Percentiles rank a stretch among this genome's conserved stretches.
Evolutionary conservation across 352 stramenopile genomes (phyloP).

Genomic region (Nothophytophthora sp.): DNA sequence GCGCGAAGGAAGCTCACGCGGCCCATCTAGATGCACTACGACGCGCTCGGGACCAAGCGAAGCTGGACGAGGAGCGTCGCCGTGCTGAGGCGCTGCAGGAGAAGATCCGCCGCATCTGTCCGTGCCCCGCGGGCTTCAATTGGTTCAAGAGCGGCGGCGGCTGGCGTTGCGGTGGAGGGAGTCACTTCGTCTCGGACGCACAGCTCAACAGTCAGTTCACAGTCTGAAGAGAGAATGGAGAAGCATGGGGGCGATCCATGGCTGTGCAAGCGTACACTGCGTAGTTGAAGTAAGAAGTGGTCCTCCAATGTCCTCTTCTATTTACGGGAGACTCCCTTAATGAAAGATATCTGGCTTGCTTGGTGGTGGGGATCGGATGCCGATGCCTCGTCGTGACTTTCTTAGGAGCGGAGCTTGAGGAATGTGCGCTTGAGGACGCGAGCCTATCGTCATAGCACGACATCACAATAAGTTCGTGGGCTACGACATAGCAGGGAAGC

Average conservation of each 20-base stretch:
- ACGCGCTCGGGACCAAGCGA: slow-evolving; percentile 30
- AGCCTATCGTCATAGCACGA: slow-evolving; percentile 53
- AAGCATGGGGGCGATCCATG: too few relatives aligned
- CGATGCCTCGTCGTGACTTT: too few relatives aligned
- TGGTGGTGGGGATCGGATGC: too few relatives aligned
- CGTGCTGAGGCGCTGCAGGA: slow-evolving; percentile 46
- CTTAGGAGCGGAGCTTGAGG: slow-evolving; percentile 89
- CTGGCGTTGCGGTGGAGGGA: slow-evolving; percentile 82
- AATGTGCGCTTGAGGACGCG: slow-evolving; percentile 94
- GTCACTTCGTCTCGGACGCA: slow-evolving; percentile 72
- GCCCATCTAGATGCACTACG: slow-evolving; percentile 36
- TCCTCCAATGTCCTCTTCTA: too few relatives aligned
- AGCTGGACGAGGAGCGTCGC: slow-evolving; percentile 41
- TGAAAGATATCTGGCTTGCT: too few relatives aligned
- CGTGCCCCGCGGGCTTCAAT: slow-evolving; percentile 64
- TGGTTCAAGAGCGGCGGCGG: slow-evolving; percentile 62
- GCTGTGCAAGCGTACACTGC: too few relatives aligned
- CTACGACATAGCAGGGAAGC: not conserved
- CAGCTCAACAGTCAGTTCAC: slow-evolving; percentile 64
- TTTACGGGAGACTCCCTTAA: too few relatives aligned
- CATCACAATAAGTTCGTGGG: not conserved
- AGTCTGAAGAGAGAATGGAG: too few relatives aligned
- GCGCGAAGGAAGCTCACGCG: slow-evolving; percentile 53
- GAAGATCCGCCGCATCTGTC: slow-evolving; percentile 59
- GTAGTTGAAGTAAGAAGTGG: too few relatives aligned